Base-by-base conservation (phyloP, 2,329 filamentous ascomycete genomes). In the Diaporthe nobilis region DNA sequence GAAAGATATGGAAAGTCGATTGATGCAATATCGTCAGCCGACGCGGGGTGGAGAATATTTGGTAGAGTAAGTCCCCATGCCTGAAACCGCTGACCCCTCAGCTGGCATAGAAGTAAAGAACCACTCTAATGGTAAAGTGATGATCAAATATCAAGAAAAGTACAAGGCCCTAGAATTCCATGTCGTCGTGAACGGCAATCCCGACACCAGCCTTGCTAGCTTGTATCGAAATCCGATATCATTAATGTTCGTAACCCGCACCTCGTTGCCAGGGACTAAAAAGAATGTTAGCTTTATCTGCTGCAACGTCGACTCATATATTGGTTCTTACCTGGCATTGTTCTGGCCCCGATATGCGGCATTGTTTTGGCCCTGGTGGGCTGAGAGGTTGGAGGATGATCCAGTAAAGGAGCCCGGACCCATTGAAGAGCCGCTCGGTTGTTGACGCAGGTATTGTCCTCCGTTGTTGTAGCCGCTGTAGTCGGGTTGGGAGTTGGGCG, bases 181-280 rank as follows among this genome's bases (percentile, higher is more conserved):
- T 77, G 72, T 73, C 76, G 73, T 77, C 76, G 73, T 77, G 74
- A 77, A 71, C 70, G 73, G 71, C 73, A 55, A 77, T 65, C 68
- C 42, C 57, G 49, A 68, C 67, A 70, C 70, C 70, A 49, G 73
- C 70, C 47, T 73, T 42, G 65, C 31, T 53, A 63, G 73, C 61
- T 75, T 39, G 57, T 57, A 60, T 71, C 73, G 73, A 72, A 72
- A 72, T 70, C 49, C 49, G 58, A 68, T 74, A 68, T 77, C 76
- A 73, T 81, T 78, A 81, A 74, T 81, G 78, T 81, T 90, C 88
- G 81, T 90, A 90, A 77, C 88, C 88, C 73, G 88, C 88, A 79
- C 88, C 88, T 79, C 88, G 87, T 83, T 90, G 88, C 88, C 88
- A 90, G 77, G 88, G 88, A 82, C 88, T 90, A 78, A 28, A 55